phyloP scores from a whole-genome alignment of 306 rosid genomes.

The Medicago ruthenica region DNA sequence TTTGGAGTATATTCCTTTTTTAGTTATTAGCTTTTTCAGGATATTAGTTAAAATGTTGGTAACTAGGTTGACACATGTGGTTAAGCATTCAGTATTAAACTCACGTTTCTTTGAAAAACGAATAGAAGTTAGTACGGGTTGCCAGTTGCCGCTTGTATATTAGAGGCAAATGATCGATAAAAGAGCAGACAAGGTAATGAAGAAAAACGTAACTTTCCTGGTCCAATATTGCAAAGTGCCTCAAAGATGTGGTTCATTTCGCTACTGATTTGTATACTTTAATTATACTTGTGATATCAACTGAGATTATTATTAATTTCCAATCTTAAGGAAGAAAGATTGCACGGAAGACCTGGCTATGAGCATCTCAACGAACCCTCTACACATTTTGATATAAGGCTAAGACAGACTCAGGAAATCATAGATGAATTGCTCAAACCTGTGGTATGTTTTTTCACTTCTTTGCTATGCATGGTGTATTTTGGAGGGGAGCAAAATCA shows the following conservation, averaged over 20 bases:
- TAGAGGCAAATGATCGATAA: slow-evolving; percentile 88
- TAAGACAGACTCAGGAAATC: slow-evolving; percentile 91
- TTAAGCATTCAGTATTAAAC: not conserved
- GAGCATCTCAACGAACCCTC: slow-evolving; percentile 88
- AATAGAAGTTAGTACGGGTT: slow-evolving; percentile 87
- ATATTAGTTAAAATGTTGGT: not conserved
- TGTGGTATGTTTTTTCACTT: slow-evolving; percentile 62
- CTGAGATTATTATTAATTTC: slow-evolving; percentile 33
- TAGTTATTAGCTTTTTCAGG: not conserved
- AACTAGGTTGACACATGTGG: not conserved
- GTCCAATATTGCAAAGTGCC: slow-evolving; percentile 24
- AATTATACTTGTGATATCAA: not conserved
- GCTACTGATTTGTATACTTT: slow-evolving; percentile 22
- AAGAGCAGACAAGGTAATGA: slow-evolving; percentile 79
- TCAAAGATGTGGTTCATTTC: slow-evolving; percentile 1
- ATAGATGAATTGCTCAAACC: slow-evolving; percentile 94
- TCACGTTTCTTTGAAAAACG: slow-evolving; percentile 72
- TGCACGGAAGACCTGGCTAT: slow-evolving; percentile 88
- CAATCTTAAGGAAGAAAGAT: slow-evolving; percentile 79
- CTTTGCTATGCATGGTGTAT: slow-evolving; percentile 4
- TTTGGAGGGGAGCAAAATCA: not conserved
- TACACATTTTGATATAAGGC: slow-evolving; percentile 76
- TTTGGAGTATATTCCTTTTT: not conserved
- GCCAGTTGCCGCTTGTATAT: slow-evolving; percentile 89
- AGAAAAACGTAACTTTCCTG: slow-evolving; percentile 30